Conservation (phyloP, 805 yeast genomes). For the Starmerella tilneyi region DNA sequence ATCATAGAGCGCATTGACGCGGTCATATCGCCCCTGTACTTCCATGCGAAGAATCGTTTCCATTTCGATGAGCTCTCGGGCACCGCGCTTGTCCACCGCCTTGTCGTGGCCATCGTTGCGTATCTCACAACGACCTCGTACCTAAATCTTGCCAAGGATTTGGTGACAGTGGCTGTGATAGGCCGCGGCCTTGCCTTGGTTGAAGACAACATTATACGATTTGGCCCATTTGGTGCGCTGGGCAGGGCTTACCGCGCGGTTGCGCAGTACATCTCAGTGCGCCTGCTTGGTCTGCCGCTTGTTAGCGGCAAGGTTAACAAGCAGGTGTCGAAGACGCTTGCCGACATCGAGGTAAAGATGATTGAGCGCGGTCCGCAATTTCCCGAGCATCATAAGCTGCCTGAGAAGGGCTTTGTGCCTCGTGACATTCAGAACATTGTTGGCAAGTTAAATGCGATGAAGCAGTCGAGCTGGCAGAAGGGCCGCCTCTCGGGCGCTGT, state of each 20-base stretch:
- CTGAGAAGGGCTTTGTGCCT: slow-evolving; percentile 47
- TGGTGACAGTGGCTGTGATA: slow-evolving; percentile 13
- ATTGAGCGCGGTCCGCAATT: slow-evolving; percentile 42
- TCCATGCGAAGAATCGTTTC: neutral
- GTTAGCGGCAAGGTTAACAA: slow-evolving; percentile 46
- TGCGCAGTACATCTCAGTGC: slow-evolving; percentile 18
- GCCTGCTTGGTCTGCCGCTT: slow-evolving; percentile 39
- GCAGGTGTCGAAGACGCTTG: slow-evolving; percentile 44
- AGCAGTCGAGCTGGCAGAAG: slow-evolving; percentile 68
- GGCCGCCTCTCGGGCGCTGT: slow-evolving; percentile 94
- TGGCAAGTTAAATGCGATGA: slow-evolving; percentile 36
- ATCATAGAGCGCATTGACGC: slow-evolving; percentile 1
- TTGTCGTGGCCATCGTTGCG: slow-evolving; percentile 1
- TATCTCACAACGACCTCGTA: slow-evolving; percentile 6
- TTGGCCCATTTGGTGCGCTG: slow-evolving; percentile 25
- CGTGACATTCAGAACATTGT: slow-evolving; percentile 43
- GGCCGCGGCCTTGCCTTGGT: slow-evolving; percentile 14
- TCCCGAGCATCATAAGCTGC: slow-evolving; percentile 37
- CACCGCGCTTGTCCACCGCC: neutral
- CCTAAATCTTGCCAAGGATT: slow-evolving; percentile 10
- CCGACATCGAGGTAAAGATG: slow-evolving; percentile 45
- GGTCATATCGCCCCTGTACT: neutral
- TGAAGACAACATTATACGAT: slow-evolving; percentile 16
- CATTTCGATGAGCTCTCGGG: neutral
- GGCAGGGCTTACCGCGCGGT: slow-evolving; percentile 7